Evolutionary conservation across 306 rosid genomes (phyloP), one percentile per base, ranked within the genome.

Genomic region (Rosa multiflora): DNA sequence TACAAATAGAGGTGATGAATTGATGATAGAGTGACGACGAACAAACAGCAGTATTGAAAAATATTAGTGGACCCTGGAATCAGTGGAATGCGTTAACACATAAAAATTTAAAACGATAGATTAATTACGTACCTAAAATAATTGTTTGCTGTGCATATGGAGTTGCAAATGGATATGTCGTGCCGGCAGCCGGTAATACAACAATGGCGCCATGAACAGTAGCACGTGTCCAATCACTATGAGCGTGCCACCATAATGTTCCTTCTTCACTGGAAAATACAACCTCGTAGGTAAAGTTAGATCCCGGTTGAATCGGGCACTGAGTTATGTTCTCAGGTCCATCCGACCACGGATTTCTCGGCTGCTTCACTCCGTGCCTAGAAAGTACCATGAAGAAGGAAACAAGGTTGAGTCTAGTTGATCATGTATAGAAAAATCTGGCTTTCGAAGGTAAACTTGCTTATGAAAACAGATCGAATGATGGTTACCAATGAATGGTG

Each of bases 221-320:
- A 40, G 85, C 85, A 2, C 81, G 72, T 4, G 69, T 21, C 85
- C 85, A 82, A 8, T 76, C 78, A 32, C 85, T 82, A 3, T 77
- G 81, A 29, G 85, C 74, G 44, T 82, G 81, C 81, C 81, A 82
- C 84, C 84, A 81, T 1, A 81, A 12, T 3, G 84, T 81, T 37
- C 84, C 84, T 61, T 76, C 77, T 51, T 82, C 81, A 1, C 3
- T 26, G 3, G 81, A 77, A 74, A 82, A 76, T 12, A 63, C 67
- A 21, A 82, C 76, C 29, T 76, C 56, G 26, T 82, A 76, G 0
- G 67, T 76, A 5, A 76, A 76, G 6, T 6, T 77, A 1, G 49
- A 48, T 51, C 81, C 81, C 0, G 81, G n/a, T 8, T 52, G 42
- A 12, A 82, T 82, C n/a, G 85, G 81, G 26, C 85, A 82, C 6